Conservation (phyloP, 2,329 filamentous ascomycete genomes). For the Intubia oerlemansii region DNA sequence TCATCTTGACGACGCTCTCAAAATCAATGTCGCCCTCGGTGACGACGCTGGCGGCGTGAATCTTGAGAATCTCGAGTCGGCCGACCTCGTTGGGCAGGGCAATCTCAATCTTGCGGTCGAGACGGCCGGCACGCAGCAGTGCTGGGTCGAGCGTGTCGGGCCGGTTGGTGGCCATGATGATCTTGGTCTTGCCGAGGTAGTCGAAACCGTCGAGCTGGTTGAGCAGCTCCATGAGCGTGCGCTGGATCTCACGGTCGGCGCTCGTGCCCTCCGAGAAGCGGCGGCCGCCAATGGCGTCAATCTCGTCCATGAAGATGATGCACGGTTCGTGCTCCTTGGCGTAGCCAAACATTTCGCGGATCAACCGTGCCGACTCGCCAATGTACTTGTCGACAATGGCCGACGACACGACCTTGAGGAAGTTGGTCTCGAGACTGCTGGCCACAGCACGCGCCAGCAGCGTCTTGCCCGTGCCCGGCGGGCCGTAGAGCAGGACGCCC, state of each 20-base stretch:
- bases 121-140: conserved; percentile 71
- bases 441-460: conserved; percentile 84
- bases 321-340: conserved; percentile 98
- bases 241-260: conserved; percentile 93
- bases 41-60: conserved; percentile 70
- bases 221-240: conserved; percentile 93
- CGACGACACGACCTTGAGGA: conserved; percentile 94
- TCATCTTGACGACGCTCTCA: conserved; percentile 99
- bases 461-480: conserved; percentile 93
- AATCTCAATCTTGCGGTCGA: conserved; percentile 97
- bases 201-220: conserved; percentile 99
- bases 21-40: conserved; percentile 94
- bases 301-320: conserved; percentile 99
- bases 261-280: conserved; percentile 95
- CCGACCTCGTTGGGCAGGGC: conserved; percentile 93
- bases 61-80: conserved; percentile 91
- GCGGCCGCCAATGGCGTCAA: conserved; percentile 92
- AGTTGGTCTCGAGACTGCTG: conserved; percentile 93
- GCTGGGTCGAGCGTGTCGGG: conserved; percentile 92
- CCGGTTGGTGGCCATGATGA: conserved; percentile 98
- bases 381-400: conserved; percentile 99
- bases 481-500: conserved; percentile 87
- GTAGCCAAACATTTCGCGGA: conserved; percentile 98
- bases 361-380: conserved; percentile 88
- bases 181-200: conserved; percentile 98